A percentile compares a stretch with the other conserved stretches of the same genome.
Conservation (phyloP, 2,329 filamentous ascomycete genomes). For the Bertia moriformis region DNA sequence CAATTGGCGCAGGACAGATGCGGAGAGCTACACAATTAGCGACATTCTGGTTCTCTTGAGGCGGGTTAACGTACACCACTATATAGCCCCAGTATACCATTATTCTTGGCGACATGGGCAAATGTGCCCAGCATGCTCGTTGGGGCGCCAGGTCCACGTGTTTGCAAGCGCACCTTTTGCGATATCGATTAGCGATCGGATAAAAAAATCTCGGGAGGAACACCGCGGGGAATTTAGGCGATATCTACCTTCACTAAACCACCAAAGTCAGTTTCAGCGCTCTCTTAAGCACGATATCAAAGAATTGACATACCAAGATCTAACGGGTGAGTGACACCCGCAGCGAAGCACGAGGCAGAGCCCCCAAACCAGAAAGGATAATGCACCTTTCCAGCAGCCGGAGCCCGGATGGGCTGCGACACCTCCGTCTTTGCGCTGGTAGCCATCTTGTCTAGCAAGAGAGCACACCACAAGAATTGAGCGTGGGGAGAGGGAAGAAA, state of each 20-base stretch:
- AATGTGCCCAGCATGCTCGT: neutral
- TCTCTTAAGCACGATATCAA: neutral
- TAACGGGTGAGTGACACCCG: constrained; percentile 31
- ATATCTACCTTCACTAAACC: neutral
- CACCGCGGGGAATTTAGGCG: neutral
- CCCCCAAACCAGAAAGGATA: constrained; percentile 38
- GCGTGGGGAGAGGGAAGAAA: neutral
- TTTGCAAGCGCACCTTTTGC: neutral
- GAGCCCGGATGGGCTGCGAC: neutral
- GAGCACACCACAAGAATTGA: too few relatives aligned
- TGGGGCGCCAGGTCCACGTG: neutral
- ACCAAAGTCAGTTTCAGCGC: neutral
- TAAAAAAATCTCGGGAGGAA: neutral
- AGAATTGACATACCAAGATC: constrained; percentile 25
- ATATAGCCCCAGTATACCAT: neutral
- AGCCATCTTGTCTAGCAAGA: neutral
- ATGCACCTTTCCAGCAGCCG: constrained; percentile 10
- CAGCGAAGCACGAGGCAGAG: constrained; percentile 32
- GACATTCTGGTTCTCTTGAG: neutral
- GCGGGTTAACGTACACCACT: neutral
- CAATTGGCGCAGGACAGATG: constrained; percentile 25
- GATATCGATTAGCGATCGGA: neutral
- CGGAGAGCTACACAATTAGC: constrained; percentile 13
- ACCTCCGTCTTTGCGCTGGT: neutral
- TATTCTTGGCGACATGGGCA: neutral